phyloP scores from a whole-genome alignment of 2,329 filamentous ascomycete genomes.

The Calonectria ilicicola region DNA sequence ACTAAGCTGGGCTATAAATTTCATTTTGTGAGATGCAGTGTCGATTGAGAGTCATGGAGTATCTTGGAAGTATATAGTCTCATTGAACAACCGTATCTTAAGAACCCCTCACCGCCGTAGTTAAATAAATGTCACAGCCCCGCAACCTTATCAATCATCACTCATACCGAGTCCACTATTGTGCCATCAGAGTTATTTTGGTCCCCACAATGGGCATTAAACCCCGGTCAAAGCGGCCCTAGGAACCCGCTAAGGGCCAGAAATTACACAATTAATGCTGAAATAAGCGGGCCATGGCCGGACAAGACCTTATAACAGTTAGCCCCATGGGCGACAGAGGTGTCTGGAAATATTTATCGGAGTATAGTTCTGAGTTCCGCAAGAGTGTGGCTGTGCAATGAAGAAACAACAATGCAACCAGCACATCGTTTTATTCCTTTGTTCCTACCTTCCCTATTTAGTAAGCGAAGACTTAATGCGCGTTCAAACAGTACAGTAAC shows the following conservation, averaged over 20 bases:
- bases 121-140: not conserved
- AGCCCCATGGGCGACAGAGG: not conserved
- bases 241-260: not conserved
- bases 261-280: not conserved
- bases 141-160: not conserved
- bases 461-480: not conserved
- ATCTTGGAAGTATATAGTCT: not conserved
- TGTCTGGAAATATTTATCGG: not conserved
- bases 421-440: not conserved
- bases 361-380: not conserved
- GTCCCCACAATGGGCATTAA: not conserved
- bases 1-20: constrained; percentile 24
- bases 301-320: not conserved
- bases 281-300: not conserved
- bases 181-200: constrained; percentile 6
- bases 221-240: not conserved
- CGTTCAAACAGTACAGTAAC: no score
- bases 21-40: constrained; percentile 23
- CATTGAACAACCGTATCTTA: no score
- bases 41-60: not conserved
- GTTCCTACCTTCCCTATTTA: not conserved
- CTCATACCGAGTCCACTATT: constrained; percentile 8
- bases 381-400: not conserved
- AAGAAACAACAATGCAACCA: not conserved
- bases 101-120: not conserved